Evolutionary conservation across 2,329 filamentous ascomycete genomes (phyloP).

Genomic region (Exserohilum rostratum): DNA sequence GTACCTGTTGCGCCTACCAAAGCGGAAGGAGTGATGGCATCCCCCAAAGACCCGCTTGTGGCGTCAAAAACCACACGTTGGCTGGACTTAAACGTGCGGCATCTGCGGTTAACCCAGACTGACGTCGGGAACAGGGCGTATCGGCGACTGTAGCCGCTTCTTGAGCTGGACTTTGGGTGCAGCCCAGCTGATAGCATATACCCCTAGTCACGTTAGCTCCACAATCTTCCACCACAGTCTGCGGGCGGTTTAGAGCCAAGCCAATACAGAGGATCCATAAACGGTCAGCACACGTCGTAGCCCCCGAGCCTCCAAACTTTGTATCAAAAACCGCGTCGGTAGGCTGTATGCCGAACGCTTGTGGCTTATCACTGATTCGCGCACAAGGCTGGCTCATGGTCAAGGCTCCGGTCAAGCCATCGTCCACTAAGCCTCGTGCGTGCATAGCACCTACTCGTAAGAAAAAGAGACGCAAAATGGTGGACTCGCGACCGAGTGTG

Average conservation of each 20-base stretch:
- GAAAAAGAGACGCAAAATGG: background rate
- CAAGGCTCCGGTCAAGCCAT: background rate
- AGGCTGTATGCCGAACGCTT: background rate
- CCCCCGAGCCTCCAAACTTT: background rate
- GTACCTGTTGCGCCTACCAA: background rate
- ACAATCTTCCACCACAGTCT: background rate
- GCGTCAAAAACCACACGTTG: conserved; percentile 11
- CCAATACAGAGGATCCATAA: background rate
- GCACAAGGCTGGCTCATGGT: background rate
- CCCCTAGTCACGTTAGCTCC: conserved; percentile 3
- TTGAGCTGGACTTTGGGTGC: background rate
- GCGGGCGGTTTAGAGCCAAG: background rate
- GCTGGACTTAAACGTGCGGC: conserved; percentile 9
- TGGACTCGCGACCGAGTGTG: background rate
- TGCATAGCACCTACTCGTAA: background rate
- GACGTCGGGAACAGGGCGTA: background rate
- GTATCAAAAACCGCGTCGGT: background rate
- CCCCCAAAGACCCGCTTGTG: conserved; percentile 12
- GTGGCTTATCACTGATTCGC: background rate
- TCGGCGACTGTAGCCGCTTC: background rate
- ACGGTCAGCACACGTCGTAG: background rate
- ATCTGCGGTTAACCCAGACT: conserved; percentile 2
- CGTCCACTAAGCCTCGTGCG: background rate
- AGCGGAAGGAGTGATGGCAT: conserved; percentile 11
- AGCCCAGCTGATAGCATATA: background rate